Conservation (phyloP, 2,329 filamentous ascomycete species). For the Myriosclerotinia duriaeana region DNA sequence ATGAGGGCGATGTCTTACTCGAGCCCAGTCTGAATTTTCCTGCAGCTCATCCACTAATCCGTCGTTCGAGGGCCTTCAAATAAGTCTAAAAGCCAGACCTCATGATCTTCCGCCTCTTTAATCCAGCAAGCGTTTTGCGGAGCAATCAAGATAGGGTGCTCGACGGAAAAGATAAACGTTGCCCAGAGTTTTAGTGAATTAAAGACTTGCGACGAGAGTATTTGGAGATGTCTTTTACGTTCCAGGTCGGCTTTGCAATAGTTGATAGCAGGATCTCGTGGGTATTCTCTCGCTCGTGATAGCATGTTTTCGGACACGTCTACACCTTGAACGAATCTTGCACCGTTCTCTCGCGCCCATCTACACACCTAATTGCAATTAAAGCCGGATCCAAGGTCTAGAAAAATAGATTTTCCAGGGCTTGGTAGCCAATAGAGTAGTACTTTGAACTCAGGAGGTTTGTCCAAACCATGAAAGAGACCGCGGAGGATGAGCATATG, state of each 20-base stretch:
- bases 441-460: not conserved
- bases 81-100: conserved; percentile 46
- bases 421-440: not conserved
- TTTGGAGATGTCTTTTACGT: not conserved
- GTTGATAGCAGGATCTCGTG: not conserved
- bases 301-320: conserved; percentile 11
- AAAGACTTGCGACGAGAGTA: not conserved
- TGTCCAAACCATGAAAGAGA: conserved; percentile 5
- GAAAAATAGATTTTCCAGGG: not conserved
- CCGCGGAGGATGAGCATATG: not conserved
- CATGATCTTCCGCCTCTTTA: conserved; percentile 38
- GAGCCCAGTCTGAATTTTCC: conserved; percentile 39
- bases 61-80: conserved; percentile 45
- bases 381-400: conserved; percentile 7
- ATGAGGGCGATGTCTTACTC: not conserved
- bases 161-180: conserved; percentile 68
- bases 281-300: conserved; percentile 6
- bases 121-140: conserved; percentile 42
- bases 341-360: conserved; percentile 4
- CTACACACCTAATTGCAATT: conserved; percentile 2
- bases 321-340: not conserved
- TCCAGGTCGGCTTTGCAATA: not conserved
- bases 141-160: conserved; percentile 50
- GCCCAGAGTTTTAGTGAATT: conserved; percentile 39
- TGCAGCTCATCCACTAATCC: conserved; percentile 43